Percentiles rank a stretch among this genome's conserved stretches.
phyloP scores from a whole-genome alignment of 148 eudicot species.

The Simmondsia chinensis region DNA sequence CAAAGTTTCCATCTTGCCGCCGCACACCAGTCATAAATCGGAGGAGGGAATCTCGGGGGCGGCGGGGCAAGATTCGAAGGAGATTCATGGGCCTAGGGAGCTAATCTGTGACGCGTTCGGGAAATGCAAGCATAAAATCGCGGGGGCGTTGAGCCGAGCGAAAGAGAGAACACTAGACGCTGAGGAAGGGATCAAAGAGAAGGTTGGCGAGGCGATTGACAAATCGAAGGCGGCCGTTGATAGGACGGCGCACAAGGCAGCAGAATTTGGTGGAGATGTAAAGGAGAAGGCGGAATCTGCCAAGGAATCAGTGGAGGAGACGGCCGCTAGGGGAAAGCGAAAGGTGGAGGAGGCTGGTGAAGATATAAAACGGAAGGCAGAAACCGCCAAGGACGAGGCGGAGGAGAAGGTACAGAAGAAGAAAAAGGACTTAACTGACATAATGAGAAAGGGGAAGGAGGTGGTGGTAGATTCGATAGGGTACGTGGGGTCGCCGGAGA shows the following conservation, averaged over 20 bases:
- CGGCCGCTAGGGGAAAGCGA: neutral
- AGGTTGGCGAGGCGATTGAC: constrained; percentile 4
- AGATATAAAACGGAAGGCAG: constrained; percentile 2
- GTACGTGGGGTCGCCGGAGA: constrained; percentile 14
- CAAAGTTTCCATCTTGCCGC: constrained; percentile 51
- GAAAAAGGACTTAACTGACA: constrained; percentile 21
- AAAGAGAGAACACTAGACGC: constrained; percentile 18
- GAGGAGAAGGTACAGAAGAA: constrained; percentile 16
- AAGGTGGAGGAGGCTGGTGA: constrained; percentile 3
- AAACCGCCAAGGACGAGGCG: neutral
- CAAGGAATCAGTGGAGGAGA: too few species aligned
- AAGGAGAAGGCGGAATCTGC: constrained; percentile 7
- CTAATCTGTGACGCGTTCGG: constrained; percentile 24
- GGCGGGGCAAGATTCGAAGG: constrained; percentile 12
- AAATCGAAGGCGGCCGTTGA: constrained; percentile 13
- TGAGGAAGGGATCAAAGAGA: constrained; percentile 15
- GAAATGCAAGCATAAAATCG: constrained; percentile 24
- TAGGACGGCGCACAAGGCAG: neutral
- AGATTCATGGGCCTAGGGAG: constrained; percentile 17
- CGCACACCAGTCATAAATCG: too few species aligned
- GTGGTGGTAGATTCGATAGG: constrained; percentile 12
- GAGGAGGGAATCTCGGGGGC: constrained; percentile 11
- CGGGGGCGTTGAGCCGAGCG: constrained; percentile 12
- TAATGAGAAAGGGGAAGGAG: constrained; percentile 21
- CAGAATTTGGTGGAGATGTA: constrained; percentile 8